Evolutionary conservation across 352 stramenopile species (phyloP).

Genomic region (Globisporangium echinulatum): DNA sequence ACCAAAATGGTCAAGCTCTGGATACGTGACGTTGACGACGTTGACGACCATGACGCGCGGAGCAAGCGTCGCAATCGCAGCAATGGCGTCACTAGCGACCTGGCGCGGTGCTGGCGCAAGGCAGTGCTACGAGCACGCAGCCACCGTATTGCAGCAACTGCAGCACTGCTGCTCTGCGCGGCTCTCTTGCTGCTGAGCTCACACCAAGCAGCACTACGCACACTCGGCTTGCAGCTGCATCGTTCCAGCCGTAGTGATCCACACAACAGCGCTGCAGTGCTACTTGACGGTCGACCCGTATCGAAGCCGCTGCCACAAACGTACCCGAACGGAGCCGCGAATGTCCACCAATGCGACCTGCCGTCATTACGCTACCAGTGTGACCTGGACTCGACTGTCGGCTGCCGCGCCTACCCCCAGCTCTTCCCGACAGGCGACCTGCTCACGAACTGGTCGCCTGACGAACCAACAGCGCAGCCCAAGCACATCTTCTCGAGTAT

Average conservation of each 20-base stretch:
- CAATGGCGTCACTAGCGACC: no score
- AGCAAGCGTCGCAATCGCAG: not conserved
- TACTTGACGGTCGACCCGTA: constrained; percentile 27
- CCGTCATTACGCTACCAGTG: constrained; percentile 53
- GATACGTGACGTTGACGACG: not conserved
- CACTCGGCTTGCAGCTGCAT: not conserved
- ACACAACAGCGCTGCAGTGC: constrained; percentile 6
- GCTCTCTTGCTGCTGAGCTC: not conserved
- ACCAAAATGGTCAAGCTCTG: not conserved
- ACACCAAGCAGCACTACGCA: not conserved
- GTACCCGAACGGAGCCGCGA: constrained; percentile 40
- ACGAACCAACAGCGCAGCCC: constrained; percentile 29
- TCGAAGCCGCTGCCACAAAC: constrained; percentile 20
- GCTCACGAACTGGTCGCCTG: constrained; percentile 76
- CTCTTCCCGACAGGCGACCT: constrained; percentile 64
- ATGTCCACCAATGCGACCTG: constrained; percentile 48
- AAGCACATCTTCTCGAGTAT: constrained; percentile 46
- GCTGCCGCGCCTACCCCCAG: constrained; percentile 59
- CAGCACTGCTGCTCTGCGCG: not conserved
- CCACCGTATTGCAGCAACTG: not conserved
- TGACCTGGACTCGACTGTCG: constrained; percentile 25
- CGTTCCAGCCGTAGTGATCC: not conserved
- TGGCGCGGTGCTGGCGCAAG: not conserved
- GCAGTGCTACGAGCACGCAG: not conserved
- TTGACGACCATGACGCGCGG: not conserved